Conservation (phyloP, 306 rosid species). For the Dicorynia guianensis region DNA sequence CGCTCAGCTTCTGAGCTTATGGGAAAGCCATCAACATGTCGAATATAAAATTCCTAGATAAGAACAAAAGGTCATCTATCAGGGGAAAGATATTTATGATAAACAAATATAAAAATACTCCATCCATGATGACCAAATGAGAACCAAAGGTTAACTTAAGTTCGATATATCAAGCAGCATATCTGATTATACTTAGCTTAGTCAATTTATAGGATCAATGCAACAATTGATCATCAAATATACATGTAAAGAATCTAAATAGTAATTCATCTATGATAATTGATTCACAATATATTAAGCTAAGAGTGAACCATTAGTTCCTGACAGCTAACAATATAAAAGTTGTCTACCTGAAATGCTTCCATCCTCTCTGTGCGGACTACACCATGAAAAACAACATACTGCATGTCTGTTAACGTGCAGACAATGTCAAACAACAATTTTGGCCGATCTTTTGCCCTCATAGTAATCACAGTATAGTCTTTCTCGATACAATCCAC, state of each 20-base stretch:
- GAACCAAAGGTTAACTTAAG: slow-evolving; percentile 5
- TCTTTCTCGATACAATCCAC: slow-evolving; percentile 80
- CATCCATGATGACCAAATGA: neutral
- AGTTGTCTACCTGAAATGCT: slow-evolving; percentile 77
- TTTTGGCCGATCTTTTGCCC: slow-evolving; percentile 88
- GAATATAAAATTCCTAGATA: slow-evolving; percentile 83
- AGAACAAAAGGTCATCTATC: slow-evolving; percentile 16
- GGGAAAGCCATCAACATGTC: slow-evolving; percentile 91
- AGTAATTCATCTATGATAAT: neutral
- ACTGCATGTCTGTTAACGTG: slow-evolving; percentile 96
- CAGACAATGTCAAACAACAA: slow-evolving; percentile 90
- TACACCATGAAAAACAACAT: slow-evolving; percentile 89
- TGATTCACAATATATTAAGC: neutral
- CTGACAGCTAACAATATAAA: neutral
- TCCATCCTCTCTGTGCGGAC: slow-evolving; percentile 74
- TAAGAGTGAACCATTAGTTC: slow-evolving; percentile 13
- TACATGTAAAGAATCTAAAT: too few species aligned
- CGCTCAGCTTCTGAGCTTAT: slow-evolving; percentile 90
- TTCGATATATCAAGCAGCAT: slow-evolving; percentile 2
- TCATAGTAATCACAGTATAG: slow-evolving; percentile 80
- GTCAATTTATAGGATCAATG: too few species aligned
- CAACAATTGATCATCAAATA: too few species aligned
- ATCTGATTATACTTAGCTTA: too few species aligned
- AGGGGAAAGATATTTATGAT: neutral
- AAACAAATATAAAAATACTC: neutral